phyloP scores from a whole-genome alignment of 495 filamentous ascomycete genomes.

The Daldinia concentrica region DNA sequence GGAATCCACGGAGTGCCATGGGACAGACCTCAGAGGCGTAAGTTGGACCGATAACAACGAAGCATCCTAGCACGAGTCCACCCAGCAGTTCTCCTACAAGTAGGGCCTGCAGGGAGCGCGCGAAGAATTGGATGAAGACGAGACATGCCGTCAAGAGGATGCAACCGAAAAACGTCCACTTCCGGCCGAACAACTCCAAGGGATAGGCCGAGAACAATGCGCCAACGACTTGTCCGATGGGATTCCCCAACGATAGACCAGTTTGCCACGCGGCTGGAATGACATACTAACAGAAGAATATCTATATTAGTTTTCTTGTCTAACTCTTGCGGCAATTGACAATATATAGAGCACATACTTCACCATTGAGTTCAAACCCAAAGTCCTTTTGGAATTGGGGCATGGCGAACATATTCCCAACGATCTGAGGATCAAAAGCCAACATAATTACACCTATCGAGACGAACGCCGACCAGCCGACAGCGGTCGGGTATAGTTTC shows the following conservation, averaged over 20 bases:
- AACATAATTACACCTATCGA: constrained; percentile 59
- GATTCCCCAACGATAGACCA: constrained; percentile 57
- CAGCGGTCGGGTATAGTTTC: constrained; percentile 53
- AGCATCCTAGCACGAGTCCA: constrained; percentile 63
- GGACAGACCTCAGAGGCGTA: constrained; percentile 73
- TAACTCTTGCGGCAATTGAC: not conserved
- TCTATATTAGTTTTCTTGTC: not conserved
- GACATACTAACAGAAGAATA: constrained; percentile 39
- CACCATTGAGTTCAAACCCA: constrained; percentile 48
- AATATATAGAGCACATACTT: constrained; percentile 38
- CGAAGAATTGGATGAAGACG: constrained; percentile 69
- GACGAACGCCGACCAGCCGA: constrained; percentile 54
- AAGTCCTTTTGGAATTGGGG: constrained; percentile 58
- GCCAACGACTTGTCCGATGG: constrained; percentile 58
- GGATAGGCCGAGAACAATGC: constrained; percentile 58
- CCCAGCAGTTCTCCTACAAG: constrained; percentile 63
- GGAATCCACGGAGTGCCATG: constrained; percentile 62
- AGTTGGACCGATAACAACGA: constrained; percentile 64
- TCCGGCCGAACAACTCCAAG: constrained; percentile 57
- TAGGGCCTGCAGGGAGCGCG: constrained; percentile 53
- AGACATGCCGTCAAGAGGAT: constrained; percentile 55
- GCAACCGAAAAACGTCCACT: constrained; percentile 55
- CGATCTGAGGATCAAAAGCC: constrained; percentile 56
- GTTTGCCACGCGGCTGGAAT: constrained; percentile 60
- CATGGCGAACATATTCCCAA: constrained; percentile 57